Evolutionary conservation across 164 flowering plant species (phyloP).

Genomic region (Warburgia ugandensis): DNA sequence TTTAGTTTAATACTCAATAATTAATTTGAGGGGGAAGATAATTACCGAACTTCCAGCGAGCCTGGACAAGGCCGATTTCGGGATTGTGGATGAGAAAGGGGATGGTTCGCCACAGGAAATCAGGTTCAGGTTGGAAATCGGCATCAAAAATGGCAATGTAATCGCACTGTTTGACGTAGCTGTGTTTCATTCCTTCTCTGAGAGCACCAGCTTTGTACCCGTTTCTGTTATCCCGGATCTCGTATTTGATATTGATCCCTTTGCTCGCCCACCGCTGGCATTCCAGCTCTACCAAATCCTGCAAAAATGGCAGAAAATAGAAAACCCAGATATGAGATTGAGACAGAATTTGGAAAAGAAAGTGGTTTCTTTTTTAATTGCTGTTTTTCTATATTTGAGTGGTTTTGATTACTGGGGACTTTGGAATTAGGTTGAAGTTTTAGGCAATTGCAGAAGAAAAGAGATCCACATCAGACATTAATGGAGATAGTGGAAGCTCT

Average conservation of each 20-base stretch:
- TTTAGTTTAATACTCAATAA: too few relatives aligned
- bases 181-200: conserved; percentile 32
- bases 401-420: too few relatives aligned
- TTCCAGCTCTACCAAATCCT: conserved; percentile 14
- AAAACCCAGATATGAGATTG: not conserved
- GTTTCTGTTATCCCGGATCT: not conserved
- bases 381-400: too few relatives aligned
- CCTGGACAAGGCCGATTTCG: conserved; percentile 46
- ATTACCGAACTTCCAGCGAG: too few relatives aligned
- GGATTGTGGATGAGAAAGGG: conserved; percentile 57
- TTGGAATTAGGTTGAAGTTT: too few relatives aligned
- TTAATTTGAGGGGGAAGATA: too few relatives aligned
- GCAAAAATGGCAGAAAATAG: not conserved
- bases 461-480: too few relatives aligned
- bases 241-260: conserved; percentile 16
- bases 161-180: conserved; percentile 56
- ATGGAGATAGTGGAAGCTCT: too few relatives aligned
- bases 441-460: too few relatives aligned
- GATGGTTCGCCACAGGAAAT: conserved; percentile 48
- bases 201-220: conserved; percentile 17
- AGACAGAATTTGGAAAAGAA: not conserved
- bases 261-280: conserved; percentile 15
- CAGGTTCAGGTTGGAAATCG: conserved; percentile 33
- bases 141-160: conserved; percentile 68
- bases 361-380: too few relatives aligned